Evolutionary conservation across 495 filamentous ascomycete genomes (phyloP), one percentile per base, ranked within the genome.

Genomic region (Glarea lozoyensis): DNA sequence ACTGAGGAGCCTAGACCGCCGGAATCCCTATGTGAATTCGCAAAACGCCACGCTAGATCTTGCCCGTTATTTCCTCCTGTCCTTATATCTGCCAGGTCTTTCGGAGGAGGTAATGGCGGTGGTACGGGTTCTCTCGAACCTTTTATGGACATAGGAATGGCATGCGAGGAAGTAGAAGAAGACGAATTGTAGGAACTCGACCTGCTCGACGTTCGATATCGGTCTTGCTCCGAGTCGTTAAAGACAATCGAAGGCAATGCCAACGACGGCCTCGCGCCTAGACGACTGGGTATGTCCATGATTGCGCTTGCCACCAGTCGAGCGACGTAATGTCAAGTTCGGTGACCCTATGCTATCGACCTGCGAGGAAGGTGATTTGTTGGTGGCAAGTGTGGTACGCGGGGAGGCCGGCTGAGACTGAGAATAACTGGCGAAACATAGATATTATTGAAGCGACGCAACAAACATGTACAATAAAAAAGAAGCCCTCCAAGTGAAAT

Each of bases 251-350:
- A 67, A 43, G 71, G 72, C 43, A 67, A 61, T 20, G 59, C 53
- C 41, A 49, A 46, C 4, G 6, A 6, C 44, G 53, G 52, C 41
- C 57, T 51, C 41, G 57, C 55, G 29, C 69, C 66, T n/a, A n/a
- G n/a, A 45, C 72, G 58, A 56, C 65, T 67, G 44, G 69, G 67
- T 40, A 72, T 71, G 50, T 79, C 73, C 78, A 81, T 82, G 49
- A 61, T 39, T 33, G 40, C 54, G 46, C 40, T 43, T 49, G 51
- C 59, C 57, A 63, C 62, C 37, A 50, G 61, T 55, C 58, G 59
- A 64, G 57, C 23, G 25, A 25, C 41, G 37, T 19, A 39, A 23
- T 22, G 37, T 39, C 43, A 40, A 42, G n/a, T 20, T 15, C 16
- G 37, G 37, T 18, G 40, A 9, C 19, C 37, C 34, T 20, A 23